Percentiles rank a stretch among this genome's conserved stretches.
These are phyloP conservation scores for Penicillium carneum DNA, from an alignment of 2,329 filamentous ascomycete species.

Conservation along the genomic window DNA sequence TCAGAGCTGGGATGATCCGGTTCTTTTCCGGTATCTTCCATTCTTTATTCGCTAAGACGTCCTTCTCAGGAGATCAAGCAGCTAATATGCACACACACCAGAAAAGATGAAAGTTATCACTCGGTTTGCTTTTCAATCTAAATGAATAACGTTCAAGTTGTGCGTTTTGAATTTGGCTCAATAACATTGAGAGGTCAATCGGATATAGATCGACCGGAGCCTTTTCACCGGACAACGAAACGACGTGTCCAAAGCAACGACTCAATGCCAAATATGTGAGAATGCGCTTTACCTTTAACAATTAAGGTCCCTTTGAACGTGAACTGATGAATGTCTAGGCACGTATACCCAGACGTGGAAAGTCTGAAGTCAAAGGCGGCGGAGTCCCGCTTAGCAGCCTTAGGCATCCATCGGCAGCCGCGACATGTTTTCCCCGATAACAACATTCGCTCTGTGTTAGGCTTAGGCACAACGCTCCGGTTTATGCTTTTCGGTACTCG, in stretches of 20 bases:
- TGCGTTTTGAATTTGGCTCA: not conserved
- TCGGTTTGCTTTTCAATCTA: not conserved
- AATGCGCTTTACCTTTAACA: not conserved
- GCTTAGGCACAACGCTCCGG: slow-evolving; percentile 3
- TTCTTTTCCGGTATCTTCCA: slow-evolving; percentile 2
- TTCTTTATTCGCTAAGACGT: not conserved
- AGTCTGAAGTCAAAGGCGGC: slow-evolving; percentile 13
- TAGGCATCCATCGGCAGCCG: slow-evolving; percentile 17
- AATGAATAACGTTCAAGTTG: not conserved
- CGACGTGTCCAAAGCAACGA: not conserved
- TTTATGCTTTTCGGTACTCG: not conserved
- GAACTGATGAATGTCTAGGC: slow-evolving; percentile 10
- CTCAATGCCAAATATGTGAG: not conserved
- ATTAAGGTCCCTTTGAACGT: not conserved
- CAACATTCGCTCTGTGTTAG: slow-evolving; percentile 9
- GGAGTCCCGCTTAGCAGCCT: slow-evolving; percentile 13
- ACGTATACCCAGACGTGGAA: slow-evolving; percentile 6
- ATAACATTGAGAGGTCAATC: not conserved
- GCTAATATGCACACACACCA: not conserved
- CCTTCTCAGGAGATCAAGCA: not conserved
- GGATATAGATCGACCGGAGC: slow-evolving; percentile 14
- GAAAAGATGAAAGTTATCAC: not conserved
- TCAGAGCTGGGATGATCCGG: slow-evolving; percentile 17
- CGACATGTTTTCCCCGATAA: slow-evolving; percentile 23
- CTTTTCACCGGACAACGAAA: not conserved